Conservation (phyloP, 2,329 filamentous ascomycete species). For the Aspergillus pseudonomiae region DNA sequence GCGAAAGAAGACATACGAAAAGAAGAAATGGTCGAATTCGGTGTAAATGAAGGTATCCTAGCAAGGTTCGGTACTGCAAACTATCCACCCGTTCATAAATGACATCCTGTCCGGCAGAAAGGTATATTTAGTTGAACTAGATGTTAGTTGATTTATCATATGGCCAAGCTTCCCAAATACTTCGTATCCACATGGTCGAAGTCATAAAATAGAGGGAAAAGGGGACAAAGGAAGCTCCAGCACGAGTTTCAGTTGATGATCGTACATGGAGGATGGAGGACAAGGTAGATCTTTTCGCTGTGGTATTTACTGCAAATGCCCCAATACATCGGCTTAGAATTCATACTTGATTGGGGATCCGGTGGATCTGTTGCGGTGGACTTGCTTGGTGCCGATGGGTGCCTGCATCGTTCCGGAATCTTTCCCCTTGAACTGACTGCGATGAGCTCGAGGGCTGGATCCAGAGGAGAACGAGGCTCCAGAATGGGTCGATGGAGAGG, state of each 20-base stretch:
- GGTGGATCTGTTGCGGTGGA: slow-evolving; percentile 14
- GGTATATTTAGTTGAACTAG: slow-evolving; percentile 8
- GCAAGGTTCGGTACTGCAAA: not conserved
- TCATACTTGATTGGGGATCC: slow-evolving; percentile 22
- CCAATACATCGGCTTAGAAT: slow-evolving; percentile 9
- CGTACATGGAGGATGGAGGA: not conserved
- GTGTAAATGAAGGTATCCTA: not conserved
- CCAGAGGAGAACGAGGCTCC: slow-evolving; percentile 19
- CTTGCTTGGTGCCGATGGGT: slow-evolving; percentile 20
- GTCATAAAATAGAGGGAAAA: slow-evolving; percentile 7
- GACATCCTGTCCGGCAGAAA: not conserved
- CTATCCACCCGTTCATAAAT: slow-evolving; percentile 4
- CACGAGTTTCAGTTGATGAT: not conserved
- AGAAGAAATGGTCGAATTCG: not conserved
- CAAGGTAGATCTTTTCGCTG: not conserved
- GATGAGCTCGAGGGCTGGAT: slow-evolving; percentile 19
- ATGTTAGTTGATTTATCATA: slow-evolving; percentile 8
- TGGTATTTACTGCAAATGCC: not conserved
- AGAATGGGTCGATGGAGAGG: slow-evolving; percentile 22
- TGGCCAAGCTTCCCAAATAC: not conserved
- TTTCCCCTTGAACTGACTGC: slow-evolving; percentile 14
- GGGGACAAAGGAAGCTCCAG: not conserved
- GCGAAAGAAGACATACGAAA: slow-evolving; percentile 5
- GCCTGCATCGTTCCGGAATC: slow-evolving; percentile 10
- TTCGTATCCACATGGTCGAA: not conserved